Conservation (phyloP, 148 eudicot species). For the Vaccinium macrocarpon region DNA sequence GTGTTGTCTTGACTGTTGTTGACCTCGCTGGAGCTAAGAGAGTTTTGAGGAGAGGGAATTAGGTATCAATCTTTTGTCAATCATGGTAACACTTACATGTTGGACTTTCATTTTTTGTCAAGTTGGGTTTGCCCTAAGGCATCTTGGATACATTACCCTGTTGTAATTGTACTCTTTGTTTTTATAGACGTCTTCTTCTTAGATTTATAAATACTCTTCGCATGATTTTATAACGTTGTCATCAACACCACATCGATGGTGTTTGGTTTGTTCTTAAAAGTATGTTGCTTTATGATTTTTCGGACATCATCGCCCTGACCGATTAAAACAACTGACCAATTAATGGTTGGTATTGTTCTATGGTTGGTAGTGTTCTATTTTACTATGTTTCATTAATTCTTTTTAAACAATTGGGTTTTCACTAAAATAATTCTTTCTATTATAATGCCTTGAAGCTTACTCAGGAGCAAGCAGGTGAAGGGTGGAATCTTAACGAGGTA, state of each 20-base stretch:
- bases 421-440: too few species aligned
- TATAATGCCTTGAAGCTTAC: slow-evolving; percentile 54
- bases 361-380: too few species aligned
- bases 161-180: background rate
- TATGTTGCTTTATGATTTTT: slow-evolving; percentile 31
- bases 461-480: slow-evolving; percentile 90
- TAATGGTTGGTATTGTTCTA: too few species aligned
- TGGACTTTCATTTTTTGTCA: background rate
- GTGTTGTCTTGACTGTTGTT: slow-evolving; percentile 72
- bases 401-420: too few species aligned
- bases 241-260: slow-evolving; percentile 97
- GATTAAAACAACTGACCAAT: too few species aligned
- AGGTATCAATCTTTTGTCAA: slow-evolving; percentile 36
- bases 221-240: background rate
- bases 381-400: too few species aligned
- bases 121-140: background rate
- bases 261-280: slow-evolving; percentile 80
- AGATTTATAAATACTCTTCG: too few species aligned
- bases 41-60: slow-evolving; percentile 84
- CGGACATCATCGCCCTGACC: background rate
- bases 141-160: background rate
- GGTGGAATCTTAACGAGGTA: slow-evolving; percentile 66
- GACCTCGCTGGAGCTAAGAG: slow-evolving; percentile 98
- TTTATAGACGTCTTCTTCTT: background rate
- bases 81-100: background rate